These are phyloP conservation scores for Claviceps humidiphila DNA, from an alignment of 2,329 filamentous ascomycete genomes.

Conservation along the genomic window DNA sequence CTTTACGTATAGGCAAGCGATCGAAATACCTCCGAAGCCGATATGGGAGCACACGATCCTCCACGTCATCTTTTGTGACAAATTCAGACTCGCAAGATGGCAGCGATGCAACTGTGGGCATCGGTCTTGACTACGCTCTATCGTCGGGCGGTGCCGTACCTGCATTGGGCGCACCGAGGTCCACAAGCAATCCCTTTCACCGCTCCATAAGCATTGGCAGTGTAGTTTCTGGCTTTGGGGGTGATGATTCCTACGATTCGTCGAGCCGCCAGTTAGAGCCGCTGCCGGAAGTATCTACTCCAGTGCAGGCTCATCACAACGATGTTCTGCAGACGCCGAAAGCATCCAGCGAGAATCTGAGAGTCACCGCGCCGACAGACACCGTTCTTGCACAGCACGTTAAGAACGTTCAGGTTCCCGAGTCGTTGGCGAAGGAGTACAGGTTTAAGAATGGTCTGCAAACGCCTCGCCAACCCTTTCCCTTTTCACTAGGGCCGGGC, in stretches of 20 bases:
- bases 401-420: constrained; percentile 79
- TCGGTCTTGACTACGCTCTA: constrained; percentile 63
- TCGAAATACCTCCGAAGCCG: constrained; percentile 47
- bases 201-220: constrained; percentile 80
- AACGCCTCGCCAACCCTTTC: constrained; percentile 41
- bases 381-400: constrained; percentile 82
- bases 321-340: constrained; percentile 57
- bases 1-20: constrained; percentile 30
- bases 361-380: constrained; percentile 55
- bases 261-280: constrained; percentile 33
- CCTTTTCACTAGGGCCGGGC: constrained; percentile 23
- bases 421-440: constrained; percentile 77
- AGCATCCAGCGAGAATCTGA: constrained; percentile 37
- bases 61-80: constrained; percentile 44
- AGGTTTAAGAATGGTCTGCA: constrained; percentile 56
- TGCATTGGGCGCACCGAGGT: constrained; percentile 34
- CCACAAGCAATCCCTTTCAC: constrained; percentile 44
- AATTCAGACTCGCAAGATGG: constrained; percentile 42
- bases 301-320: constrained; percentile 24
- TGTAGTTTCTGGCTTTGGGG: constrained; percentile 57
- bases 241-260: constrained; percentile 41
- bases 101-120: constrained; percentile 60
- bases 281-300: constrained; percentile 34
- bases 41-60: constrained; percentile 45
- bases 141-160: constrained; percentile 69